Percentiles rank a stretch among this genome's conserved stretches.
phyloP scores from a whole-genome alignment of 2,329 filamentous ascomycete genomes.

The Septoria petroselini region DNA sequence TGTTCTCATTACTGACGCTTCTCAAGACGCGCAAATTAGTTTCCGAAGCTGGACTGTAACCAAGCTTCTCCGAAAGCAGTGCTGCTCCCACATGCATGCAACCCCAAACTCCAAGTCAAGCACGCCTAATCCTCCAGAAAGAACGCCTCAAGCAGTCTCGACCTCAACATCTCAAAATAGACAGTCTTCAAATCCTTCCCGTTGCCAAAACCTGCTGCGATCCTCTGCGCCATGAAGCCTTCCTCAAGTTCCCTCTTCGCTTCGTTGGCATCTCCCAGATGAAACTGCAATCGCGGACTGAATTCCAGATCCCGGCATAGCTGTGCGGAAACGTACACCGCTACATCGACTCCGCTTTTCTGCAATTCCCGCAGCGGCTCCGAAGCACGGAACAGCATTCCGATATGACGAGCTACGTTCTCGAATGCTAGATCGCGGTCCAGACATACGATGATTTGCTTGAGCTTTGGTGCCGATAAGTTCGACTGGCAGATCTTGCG shows the following conservation, averaged over 20 bases:
- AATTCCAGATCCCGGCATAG: conserved; percentile 3
- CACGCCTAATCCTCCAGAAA: not conserved
- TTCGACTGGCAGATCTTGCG: conserved; percentile 2
- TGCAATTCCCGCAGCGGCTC: conserved; percentile 6
- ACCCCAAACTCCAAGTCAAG: not conserved
- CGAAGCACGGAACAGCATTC: conserved; percentile 8
- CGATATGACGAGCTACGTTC: conserved; percentile 4
- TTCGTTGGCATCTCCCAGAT: not conserved
- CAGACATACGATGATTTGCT: not conserved
- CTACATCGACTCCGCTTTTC: conserved; percentile 3
- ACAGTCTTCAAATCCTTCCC: conserved; percentile 7
- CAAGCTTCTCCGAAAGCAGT: too few relatives aligned
- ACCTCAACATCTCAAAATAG: conserved; percentile 7
- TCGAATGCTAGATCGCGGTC: conserved; percentile 5
- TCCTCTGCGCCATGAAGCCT: conserved; percentile 1
- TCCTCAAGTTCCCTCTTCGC: conserved; percentile 3
- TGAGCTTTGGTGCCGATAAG: not conserved
- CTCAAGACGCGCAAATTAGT: conserved; percentile 1
- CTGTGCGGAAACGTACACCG: conserved; percentile 7
- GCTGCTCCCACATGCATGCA: too few relatives aligned
- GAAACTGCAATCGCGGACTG: conserved; percentile 5
- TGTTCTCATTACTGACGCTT: not conserved
- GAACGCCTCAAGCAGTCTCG: conserved; percentile 8
- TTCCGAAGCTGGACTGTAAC: not conserved
- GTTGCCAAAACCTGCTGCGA: not conserved